A percentile compares a stretch with the other conserved stretches of the same genome.
Evolutionary conservation across 768 basidiomycete species (phyloP).

Genomic region (Imleria badia): DNA sequence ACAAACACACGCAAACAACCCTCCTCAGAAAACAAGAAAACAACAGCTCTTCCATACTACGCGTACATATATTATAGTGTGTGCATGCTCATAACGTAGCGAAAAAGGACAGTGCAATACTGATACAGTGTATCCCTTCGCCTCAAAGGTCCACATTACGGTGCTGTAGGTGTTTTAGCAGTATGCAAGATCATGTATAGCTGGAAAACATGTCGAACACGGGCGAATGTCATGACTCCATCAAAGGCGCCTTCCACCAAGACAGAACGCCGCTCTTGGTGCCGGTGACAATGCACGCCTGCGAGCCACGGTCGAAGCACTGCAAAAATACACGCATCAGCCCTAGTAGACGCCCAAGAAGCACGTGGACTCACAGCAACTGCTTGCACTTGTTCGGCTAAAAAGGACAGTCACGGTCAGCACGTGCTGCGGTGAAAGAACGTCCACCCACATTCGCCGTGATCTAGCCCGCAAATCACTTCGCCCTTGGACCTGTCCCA

Average conservation of each 20-base stretch:
- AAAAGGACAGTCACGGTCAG: conserved; percentile 10
- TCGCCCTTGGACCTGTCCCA: conserved; percentile 60
- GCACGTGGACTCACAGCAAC: conserved; percentile 32
- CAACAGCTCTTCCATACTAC: conserved; percentile 4
- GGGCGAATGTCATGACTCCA: conserved; percentile 14
- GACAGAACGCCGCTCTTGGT: conserved; percentile 53
- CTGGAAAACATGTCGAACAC: conserved; percentile 10
- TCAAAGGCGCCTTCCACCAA: conserved; percentile 51
- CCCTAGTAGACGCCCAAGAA: conserved; percentile 12
- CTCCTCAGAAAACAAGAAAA: neutral
- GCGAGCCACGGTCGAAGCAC: conserved; percentile 47
- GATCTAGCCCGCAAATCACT: conserved; percentile 59
- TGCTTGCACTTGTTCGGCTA: conserved; percentile 34
- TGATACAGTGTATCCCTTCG: conserved; percentile 31
- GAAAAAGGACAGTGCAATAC: conserved; percentile 24
- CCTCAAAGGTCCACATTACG: conserved; percentile 27
- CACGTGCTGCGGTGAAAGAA: neutral
- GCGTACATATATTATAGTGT: conserved; percentile 28
- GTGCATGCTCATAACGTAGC: conserved; percentile 24
- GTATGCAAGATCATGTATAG: conserved; percentile 32
- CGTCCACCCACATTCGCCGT: conserved; percentile 50
- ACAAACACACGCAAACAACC: conserved; percentile 31
- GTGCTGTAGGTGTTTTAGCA: conserved; percentile 25
- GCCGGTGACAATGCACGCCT: conserved; percentile 50
- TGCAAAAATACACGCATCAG: conserved; percentile 23